Evolutionary conservation across 805 yeast genomes (phyloP).

Genomic region (Sugiyamaella smithiae): DNA sequence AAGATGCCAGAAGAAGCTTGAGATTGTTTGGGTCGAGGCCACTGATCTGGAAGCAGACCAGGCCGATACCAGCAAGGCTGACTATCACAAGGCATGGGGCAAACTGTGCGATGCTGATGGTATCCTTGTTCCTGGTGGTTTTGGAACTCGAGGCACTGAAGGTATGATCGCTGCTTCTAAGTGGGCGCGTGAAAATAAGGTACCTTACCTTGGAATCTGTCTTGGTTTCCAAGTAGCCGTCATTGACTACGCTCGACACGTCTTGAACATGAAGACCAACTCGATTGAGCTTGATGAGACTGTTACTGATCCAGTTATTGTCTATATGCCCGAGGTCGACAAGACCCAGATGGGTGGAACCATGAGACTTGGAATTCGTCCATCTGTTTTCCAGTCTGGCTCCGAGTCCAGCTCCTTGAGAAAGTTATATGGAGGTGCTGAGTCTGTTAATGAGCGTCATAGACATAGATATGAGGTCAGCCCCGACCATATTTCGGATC

Average conservation of each 20-base stretch:
- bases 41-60: conserved; percentile 78
- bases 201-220: conserved; percentile 96
- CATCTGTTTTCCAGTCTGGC: conserved; percentile 72
- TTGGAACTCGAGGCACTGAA: conserved; percentile 95
- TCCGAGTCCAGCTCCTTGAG: conserved; percentile 69
- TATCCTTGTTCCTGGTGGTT: conserved; percentile 97
- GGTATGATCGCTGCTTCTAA: conserved; percentile 97
- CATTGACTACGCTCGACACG: conserved; percentile 84
- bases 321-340: conserved; percentile 98
- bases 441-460: conserved; percentile 83
- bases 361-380: conserved; percentile 95
- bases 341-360: conserved; percentile 97
- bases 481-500: conserved; percentile 67
- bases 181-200: conserved; percentile 95
- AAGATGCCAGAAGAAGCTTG: conserved; percentile 79
- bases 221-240: conserved; percentile 96
- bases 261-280: conserved; percentile 55
- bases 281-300: conserved; percentile 80
- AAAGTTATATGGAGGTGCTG: conserved; percentile 71
- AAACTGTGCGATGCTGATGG: conserved; percentile 91
- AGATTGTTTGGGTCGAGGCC: conserved; percentile 95
- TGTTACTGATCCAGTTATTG: conserved; percentile 67
- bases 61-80: conserved; percentile 60
- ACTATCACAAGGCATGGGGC: conserved; percentile 95
- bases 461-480: conserved; percentile 98